These are phyloP conservation scores for Fusarium denticulatum DNA, from an alignment of 2,329 filamentous ascomycete species.

Conservation along the genomic window DNA sequence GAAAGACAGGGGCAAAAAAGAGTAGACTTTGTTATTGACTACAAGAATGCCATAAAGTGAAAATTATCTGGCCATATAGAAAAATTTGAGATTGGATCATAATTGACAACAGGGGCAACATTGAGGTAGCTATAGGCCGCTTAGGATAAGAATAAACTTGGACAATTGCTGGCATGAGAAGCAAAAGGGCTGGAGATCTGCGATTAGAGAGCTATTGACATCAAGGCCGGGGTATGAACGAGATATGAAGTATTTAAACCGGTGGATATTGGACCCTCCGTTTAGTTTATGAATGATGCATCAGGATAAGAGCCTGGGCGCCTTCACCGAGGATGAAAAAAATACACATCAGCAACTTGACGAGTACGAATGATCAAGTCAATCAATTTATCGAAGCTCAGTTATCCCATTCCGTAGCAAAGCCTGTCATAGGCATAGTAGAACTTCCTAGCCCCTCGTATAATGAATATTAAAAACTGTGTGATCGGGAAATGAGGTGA, in stretches of 20 bases:
- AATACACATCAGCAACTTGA: not conserved
- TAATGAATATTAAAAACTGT: conserved; percentile 22
- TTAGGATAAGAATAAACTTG: not conserved
- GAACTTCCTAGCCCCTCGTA: not conserved
- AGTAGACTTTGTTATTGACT: not conserved
- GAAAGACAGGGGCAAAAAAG: not conserved
- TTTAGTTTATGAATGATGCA: not conserved
- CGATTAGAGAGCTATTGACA: not conserved
- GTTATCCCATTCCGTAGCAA: not conserved
- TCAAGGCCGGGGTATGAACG: not conserved
- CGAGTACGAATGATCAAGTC: not conserved
- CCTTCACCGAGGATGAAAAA: not conserved
- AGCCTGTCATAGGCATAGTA: not conserved
- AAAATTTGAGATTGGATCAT: not conserved
- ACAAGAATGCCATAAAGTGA: not conserved
- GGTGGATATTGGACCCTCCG: too few species aligned
- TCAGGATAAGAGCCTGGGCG: not conserved
- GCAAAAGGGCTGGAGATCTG: not conserved
- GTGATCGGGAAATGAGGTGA: conserved; percentile 4
- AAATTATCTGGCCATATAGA: not conserved
- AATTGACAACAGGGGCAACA: not conserved
- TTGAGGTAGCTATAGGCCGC: not conserved
- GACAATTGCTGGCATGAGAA: not conserved
- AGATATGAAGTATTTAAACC: not conserved
- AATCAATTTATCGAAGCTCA: conserved; percentile 10